phyloP scores from a whole-genome alignment of 2,329 filamentous ascomycete genomes.

The Phyllosticta paracitricarpa region DNA sequence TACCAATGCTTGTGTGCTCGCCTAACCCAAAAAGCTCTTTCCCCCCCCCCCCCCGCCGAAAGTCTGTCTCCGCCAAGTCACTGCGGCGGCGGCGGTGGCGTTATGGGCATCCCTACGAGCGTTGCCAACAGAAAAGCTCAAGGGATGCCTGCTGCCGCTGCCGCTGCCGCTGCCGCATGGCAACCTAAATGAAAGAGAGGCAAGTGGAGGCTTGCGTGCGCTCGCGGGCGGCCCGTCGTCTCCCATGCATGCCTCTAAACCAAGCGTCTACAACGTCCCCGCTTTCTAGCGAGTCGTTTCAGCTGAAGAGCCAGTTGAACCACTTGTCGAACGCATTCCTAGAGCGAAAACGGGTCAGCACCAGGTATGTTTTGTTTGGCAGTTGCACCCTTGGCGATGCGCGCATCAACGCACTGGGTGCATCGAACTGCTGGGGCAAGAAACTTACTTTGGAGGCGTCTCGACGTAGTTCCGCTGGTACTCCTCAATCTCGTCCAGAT shows the following conservation, averaged over 20 bases:
- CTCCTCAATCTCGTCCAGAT: constrained; percentile 57
- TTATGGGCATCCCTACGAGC: too few relatives aligned
- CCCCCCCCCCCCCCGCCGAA: too few relatives aligned
- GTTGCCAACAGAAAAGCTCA: too few relatives aligned
- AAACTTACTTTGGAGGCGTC: constrained; percentile 12
- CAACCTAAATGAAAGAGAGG: too few relatives aligned
- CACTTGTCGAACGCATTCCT: constrained; percentile 29
- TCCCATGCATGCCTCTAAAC: not conserved
- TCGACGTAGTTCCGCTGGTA: constrained; percentile 52
- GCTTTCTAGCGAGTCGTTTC: not conserved
- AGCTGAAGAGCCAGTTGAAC: constrained; percentile 38
- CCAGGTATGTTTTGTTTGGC: not conserved
- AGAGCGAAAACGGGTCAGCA: not conserved
- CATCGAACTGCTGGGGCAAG: not conserved
- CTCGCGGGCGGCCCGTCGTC: not conserved
- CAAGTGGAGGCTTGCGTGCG: too few relatives aligned
- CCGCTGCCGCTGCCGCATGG: too few relatives aligned
- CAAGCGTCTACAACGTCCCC: not conserved
- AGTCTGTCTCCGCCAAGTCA: too few relatives aligned
- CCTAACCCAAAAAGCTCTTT: too few relatives aligned
- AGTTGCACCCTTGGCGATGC: not conserved
- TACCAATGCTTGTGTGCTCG: too few relatives aligned
- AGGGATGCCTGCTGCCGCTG: too few relatives aligned
- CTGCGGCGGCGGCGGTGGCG: too few relatives aligned
- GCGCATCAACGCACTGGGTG: not conserved